These are phyloP conservation scores for Sclerotinia sclerotiorum DNA, from an alignment of 2,329 filamentous ascomycete species.

Conservation along the genomic window DNA sequence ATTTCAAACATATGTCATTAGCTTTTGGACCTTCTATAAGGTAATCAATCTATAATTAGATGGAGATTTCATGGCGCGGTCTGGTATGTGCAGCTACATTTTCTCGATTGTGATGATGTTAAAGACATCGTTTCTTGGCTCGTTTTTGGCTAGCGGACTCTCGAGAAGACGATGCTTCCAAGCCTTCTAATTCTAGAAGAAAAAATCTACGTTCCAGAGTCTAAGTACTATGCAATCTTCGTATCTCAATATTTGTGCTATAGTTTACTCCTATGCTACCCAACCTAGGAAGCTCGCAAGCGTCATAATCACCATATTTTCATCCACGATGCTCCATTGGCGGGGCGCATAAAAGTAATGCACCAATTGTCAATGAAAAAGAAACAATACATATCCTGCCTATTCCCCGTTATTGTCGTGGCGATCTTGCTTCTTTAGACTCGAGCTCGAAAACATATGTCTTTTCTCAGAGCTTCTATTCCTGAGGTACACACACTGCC, in stretches of 20 bases:
- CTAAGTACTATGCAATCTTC: background rate
- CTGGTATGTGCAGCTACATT: background rate
- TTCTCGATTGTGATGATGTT: background rate
- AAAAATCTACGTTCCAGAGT: background rate
- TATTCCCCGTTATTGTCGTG: background rate
- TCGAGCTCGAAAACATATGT: no score
- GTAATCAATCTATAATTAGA: no score
- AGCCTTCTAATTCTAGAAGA: background rate
- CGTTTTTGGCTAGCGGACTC: background rate
- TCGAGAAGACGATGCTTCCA: no score
- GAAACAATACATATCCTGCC: background rate
- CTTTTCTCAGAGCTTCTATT: background rate
- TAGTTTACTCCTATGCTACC: background rate
- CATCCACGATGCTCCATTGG: background rate
- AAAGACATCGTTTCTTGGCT: background rate
- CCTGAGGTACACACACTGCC: background rate
- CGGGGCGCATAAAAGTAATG: background rate
- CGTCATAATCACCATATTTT: background rate
- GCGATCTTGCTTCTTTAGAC: background rate
- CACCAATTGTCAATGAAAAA: background rate
- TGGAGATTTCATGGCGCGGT: background rate
- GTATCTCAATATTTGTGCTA: background rate
- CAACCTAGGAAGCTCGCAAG: background rate
- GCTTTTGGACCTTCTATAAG: background rate
- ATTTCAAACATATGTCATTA: background rate